Evolutionary conservation across 306 rosid species (phyloP).

Genomic region (Mucuna pruriens): DNA sequence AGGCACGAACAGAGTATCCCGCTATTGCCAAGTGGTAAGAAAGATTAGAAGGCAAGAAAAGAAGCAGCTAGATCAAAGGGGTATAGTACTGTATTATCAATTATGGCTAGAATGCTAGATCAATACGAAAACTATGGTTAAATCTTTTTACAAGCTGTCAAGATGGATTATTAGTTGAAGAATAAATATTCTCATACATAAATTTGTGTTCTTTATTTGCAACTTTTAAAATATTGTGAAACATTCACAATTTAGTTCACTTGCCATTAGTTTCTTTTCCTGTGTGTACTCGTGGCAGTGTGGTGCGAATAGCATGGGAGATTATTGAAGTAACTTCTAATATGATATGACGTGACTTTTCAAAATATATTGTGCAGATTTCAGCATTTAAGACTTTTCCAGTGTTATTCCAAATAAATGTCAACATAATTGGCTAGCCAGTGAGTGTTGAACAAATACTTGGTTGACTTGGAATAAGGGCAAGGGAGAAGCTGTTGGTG

Average conservation of each 20-base stretch:
- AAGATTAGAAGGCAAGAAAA: slow-evolving; percentile 10
- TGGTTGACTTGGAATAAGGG: neutral
- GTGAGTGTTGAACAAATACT: neutral
- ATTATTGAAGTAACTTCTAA: neutral
- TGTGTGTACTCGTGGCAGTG: neutral
- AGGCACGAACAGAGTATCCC: slow-evolving; percentile 65
- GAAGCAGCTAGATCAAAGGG: neutral
- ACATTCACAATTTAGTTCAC: neutral
- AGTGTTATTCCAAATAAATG: neutral
- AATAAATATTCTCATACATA: neutral
- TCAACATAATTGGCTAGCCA: slow-evolving; percentile 10
- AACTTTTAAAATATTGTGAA: neutral
- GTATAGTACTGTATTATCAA: neutral
- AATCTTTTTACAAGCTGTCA: neutral
- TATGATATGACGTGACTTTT: neutral
- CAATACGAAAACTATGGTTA: slow-evolving; percentile 16
- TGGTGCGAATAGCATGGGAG: neutral
- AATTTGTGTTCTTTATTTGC: neutral
- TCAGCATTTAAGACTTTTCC: neutral
- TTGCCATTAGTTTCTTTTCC: neutral
- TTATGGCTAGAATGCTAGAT: slow-evolving; percentile 11
- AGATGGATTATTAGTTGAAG: neutral
- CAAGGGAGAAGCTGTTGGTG: neutral
- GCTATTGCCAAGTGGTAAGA: slow-evolving; percentile 21
- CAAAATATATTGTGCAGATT: neutral